A percentile compares a stretch with the other conserved stretches of the same genome.
These are phyloP conservation scores for Gossypium longicalyx DNA, from an alignment of 345 rosid species.

Conservation along the genomic window DNA sequence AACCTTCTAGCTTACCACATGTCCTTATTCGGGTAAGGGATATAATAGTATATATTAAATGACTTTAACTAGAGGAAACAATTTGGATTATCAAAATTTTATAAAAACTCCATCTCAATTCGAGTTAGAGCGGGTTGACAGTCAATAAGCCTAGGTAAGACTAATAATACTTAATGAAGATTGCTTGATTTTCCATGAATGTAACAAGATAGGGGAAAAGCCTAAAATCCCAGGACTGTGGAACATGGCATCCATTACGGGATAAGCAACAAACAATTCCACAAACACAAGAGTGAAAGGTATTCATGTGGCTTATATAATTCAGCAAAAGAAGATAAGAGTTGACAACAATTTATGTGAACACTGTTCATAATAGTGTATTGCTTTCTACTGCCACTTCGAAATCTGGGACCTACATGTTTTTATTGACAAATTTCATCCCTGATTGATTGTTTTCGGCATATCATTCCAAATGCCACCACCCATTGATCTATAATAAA, in stretches of 20 bases:
- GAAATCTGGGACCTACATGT: not conserved
- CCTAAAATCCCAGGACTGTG: not conserved
- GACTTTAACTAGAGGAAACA: no score
- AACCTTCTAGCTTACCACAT: no score
- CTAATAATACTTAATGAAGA: no score
- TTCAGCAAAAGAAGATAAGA: no score
- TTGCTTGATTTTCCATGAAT: no score
- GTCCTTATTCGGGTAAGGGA: no score
- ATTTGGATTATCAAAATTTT: no score
- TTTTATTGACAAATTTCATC: not conserved
- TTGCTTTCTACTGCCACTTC: not conserved
- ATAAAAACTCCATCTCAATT: no score
- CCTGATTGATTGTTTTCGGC: not conserved
- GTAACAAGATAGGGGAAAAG: no score
- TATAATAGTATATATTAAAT: no score
- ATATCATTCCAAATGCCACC: not conserved
- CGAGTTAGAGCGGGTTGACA: no score
- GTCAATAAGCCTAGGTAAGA: no score
- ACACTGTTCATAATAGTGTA: not conserved
- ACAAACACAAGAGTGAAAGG: not conserved
- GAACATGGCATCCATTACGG: slow-evolving; percentile 1
- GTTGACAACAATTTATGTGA: not conserved
- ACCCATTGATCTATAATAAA: not conserved
- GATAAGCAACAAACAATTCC: slow-evolving; percentile 16
- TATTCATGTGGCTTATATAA: not conserved